These are phyloP conservation scores for Fagus sylvatica DNA, from an alignment of 306 rosid species.

Conservation along the genomic window DNA sequence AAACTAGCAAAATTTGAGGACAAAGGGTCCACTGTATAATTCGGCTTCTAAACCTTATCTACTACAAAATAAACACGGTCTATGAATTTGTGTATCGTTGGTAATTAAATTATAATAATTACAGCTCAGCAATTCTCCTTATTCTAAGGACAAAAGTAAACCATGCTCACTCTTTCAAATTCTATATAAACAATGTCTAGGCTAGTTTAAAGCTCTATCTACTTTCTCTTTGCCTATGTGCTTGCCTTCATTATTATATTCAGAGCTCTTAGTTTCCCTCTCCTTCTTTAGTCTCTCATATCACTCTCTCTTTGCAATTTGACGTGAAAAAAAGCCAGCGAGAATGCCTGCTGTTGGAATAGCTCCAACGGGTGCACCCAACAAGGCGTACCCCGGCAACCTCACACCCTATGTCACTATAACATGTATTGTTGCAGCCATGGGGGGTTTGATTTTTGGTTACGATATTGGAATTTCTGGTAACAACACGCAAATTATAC, in stretches of 20 bases:
- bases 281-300: too few relatives aligned
- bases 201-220: slow-evolving; percentile 15
- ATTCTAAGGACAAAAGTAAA: background rate
- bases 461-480: slow-evolving; percentile 97
- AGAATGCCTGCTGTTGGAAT: slow-evolving; percentile 79
- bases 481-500: background rate
- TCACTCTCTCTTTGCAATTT: too few relatives aligned
- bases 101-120: background rate
- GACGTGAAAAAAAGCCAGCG: background rate
- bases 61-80: background rate
- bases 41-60: slow-evolving; percentile 21
- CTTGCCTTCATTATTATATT: background rate
- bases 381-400: slow-evolving; percentile 65
- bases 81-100: background rate
- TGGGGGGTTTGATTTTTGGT: slow-evolving; percentile 97
- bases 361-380: slow-evolving; percentile 25
- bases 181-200: slow-evolving; percentile 30
- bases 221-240: background rate
- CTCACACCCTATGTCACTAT: slow-evolving; percentile 66
- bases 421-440: slow-evolving; percentile 87
- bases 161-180: background rate
- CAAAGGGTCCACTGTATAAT: background rate
- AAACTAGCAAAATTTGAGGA: background rate
- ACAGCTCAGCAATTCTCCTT: slow-evolving; percentile 32
- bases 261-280: background rate